Percentiles rank a stretch among this genome's conserved stretches.
Conservation (phyloP, 2,329 filamentous ascomycete species). For the Diaporthe aspalathi region DNA sequence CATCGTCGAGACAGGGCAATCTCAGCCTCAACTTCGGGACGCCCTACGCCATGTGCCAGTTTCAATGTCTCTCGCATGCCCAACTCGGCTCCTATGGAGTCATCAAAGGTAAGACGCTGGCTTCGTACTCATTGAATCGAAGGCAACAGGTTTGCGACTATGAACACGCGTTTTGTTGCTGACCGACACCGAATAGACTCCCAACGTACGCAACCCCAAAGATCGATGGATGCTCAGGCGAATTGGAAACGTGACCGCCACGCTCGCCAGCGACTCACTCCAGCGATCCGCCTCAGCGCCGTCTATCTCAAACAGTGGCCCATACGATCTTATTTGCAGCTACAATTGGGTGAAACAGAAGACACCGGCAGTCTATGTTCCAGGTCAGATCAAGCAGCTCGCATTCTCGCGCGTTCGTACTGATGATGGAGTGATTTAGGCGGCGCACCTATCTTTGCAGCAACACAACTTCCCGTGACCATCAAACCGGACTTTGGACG, state of each 20-base stretch:
- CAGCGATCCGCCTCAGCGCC: background rate
- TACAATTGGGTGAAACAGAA: constrained; percentile 26
- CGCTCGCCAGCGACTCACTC: background rate
- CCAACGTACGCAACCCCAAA: background rate
- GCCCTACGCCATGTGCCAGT: background rate
- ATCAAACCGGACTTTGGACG: constrained; percentile 2
- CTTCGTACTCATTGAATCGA: background rate
- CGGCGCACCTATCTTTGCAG: background rate
- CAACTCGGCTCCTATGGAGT: background rate
- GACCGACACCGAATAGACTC: background rate
- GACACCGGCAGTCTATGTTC: background rate
- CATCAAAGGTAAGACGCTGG: background rate
- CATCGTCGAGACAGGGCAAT: background rate
- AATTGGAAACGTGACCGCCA: background rate
- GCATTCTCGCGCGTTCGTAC: background rate
- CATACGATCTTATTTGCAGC: constrained; percentile 16
- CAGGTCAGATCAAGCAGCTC: constrained; percentile 1
- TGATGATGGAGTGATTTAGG: background rate
- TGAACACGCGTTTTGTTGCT: background rate
- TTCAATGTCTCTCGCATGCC: background rate
- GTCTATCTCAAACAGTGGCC: background rate
- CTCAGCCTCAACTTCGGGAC: background rate
- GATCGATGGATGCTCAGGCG: constrained; percentile 2
- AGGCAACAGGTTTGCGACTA: background rate
- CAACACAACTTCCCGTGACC: background rate